phyloP scores from a whole-genome alignment of 2,329 filamentous ascomycete genomes.

The Rhexocercosporidium sp. region DNA sequence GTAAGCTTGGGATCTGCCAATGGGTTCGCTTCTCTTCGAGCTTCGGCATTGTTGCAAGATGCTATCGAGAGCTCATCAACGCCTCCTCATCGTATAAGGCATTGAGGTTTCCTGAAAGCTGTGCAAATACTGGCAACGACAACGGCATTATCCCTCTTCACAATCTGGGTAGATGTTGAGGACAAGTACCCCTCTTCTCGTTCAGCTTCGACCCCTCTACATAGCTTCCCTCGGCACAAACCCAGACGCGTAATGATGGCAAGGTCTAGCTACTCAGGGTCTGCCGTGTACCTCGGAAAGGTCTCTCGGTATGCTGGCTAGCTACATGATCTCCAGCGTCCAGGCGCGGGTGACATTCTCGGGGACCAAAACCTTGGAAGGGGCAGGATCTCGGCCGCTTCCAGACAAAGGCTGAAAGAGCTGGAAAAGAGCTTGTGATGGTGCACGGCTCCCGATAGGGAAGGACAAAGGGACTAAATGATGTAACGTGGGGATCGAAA shows the following conservation, averaged over 20 bases:
- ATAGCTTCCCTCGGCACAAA: conserved; percentile 1
- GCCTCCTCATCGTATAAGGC: neutral
- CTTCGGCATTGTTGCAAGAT: neutral
- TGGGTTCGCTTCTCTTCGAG: no score
- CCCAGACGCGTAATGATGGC: neutral
- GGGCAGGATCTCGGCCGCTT: no score
- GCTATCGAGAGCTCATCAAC: neutral
- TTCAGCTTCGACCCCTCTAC: neutral
- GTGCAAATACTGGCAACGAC: neutral
- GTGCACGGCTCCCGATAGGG: neutral
- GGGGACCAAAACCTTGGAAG: neutral
- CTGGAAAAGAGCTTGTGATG: neutral
- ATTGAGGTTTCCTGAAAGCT: neutral
- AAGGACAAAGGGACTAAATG: neutral
- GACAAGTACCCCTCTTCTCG: neutral
- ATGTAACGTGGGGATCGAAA: conserved; percentile 5
- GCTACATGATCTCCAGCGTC: conserved; percentile 4
- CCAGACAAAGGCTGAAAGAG: neutral
- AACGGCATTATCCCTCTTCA: neutral
- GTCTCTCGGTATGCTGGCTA: neutral
- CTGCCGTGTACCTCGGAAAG: neutral
- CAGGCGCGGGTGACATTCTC: neutral
- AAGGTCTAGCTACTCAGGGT: neutral
- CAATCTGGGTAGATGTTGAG: neutral
- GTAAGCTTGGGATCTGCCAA: no score